Base-by-base conservation (phyloP, 2,329 filamentous ascomycete species). In the Phialemoniopsis sp. region DNA sequence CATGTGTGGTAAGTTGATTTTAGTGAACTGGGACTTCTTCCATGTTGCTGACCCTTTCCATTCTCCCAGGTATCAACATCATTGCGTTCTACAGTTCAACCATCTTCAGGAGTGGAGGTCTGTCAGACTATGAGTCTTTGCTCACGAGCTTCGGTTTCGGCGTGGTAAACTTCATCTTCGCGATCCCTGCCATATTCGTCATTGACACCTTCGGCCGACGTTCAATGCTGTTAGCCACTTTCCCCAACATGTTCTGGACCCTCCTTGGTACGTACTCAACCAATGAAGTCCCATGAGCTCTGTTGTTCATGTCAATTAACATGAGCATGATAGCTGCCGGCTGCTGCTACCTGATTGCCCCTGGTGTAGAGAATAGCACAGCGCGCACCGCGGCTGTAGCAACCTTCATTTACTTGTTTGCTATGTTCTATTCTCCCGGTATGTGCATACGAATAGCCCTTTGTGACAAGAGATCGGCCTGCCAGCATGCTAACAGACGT, bases 141-240 rank as follows among this genome's bases (percentile, higher is more conserved):
- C 55, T 63, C 29, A 66, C 64, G 0, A 67, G 64, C 13, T 63
- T 67, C 29, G 68, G 69, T 2, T 70, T 67, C 31, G 68, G 69
- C 7, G 51, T 80, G 15, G 65, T 82, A 45, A 82, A 81, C 53
- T 84, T 82, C 56, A 38, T 82, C 14, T 84, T 83, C 44, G 78
- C 80, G n/a, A 80, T 76, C 59, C 80, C 80, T 0, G 80, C 81
- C 3, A 64, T 84, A 42, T 81, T 72, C 66, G 82, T 80, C 3
- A 84, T 85, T 38, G 81, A 85, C 49, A 83, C 78, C 0, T 83
- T 76, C 49, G 81, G 80, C 8, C 76, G 81, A 16, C 72, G 81
- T 16, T 66, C 72, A 15, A 62, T 85, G 12, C 66, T 84, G 5
- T 63, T 85, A 4, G 78, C 81, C 50, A 85, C 81, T 4, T 84